Base-by-base conservation (phyloP, 1,284 basidiomycete species). In the Melanopsichium pennsylvanicum region DNA sequence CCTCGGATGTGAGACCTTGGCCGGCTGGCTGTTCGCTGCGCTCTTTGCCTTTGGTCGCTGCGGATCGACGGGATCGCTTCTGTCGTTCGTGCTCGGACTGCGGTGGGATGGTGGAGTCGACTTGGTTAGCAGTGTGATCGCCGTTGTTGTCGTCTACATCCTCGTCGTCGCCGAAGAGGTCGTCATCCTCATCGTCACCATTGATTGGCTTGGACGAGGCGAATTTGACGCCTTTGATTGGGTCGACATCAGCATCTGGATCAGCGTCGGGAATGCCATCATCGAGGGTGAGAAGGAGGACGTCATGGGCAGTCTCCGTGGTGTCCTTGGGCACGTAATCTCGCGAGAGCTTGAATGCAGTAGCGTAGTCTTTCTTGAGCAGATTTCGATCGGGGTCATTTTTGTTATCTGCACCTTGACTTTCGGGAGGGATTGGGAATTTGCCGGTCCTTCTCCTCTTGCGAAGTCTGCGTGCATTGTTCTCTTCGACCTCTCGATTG, bases 301-400 rank as follows among this genome's bases (percentile, higher is more conserved):
- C 61, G 46, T 74, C 60, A 46, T 64, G 66, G 2, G 71, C 50
- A 21, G 55, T 48, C 32, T 60, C 60, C 2, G 57, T 44, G 37
- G 71, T 70, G 21, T 76, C 68, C 15, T 60, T 63, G 23, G 76
- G 70, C 18, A 74, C 76, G 41, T 74, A 66, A 42, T 78, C 76
- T 13, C 76, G 63, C 34, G 69, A 48, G 36, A 70, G 66, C 27
- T 70, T 70, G 68, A 57, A 78, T 5, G 66, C 60, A 4, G 76
- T 78, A 9, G 72, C 62, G 21, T 63, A 60, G 36, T 71, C 63
- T 36, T 70, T 69, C 21, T 59, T 54, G 46, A 58, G 49, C 8
- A 54, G 37, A 22, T 64, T 54, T 15, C 22, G 21, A n/a, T 55
- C 50, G n/a, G 38, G 31, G n/a, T 40, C 26, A 2, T 52, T 39